These are phyloP conservation scores for Oryza meyeriana DNA, from an alignment of 176 grass and related monocot genomes.

Conservation along the genomic window DNA sequence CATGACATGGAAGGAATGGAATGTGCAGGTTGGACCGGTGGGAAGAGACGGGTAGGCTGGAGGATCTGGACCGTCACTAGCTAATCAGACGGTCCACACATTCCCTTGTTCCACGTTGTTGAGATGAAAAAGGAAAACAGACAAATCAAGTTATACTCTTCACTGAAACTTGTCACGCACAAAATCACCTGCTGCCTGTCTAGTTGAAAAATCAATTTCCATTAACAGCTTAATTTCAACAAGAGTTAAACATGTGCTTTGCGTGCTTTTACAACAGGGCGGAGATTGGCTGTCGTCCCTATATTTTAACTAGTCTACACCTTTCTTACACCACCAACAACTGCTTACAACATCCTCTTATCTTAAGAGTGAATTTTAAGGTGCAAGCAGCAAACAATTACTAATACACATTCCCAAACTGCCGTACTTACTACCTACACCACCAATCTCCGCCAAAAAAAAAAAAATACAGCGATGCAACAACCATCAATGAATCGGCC, in stretches of 20 bases:
- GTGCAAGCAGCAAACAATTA: slow-evolving; percentile 13
- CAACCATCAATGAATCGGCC: neutral
- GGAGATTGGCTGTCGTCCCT: slow-evolving; percentile 9
- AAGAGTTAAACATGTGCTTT: neutral
- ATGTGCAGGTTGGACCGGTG: too few species aligned
- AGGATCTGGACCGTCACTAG: too few species aligned
- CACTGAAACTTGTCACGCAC: too few species aligned
- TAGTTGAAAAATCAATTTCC: neutral
- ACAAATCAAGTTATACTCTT: too few species aligned
- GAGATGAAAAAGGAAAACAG: too few species aligned
- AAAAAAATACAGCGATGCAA: neutral
- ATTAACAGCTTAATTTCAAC: neutral
- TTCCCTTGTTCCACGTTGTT: too few species aligned
- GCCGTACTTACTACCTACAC: too few species aligned
- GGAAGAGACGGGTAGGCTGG: too few species aligned
- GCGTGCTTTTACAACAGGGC: neutral
- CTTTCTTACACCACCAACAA: neutral
- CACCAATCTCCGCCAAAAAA: neutral
- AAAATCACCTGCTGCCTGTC: too few species aligned
- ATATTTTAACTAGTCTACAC: slow-evolving; percentile 11
- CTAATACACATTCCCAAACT: neutral
- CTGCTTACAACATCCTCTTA: neutral
- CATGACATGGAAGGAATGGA: too few species aligned
- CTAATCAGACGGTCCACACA: too few species aligned
- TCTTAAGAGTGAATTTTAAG: neutral